Conservation (phyloP, 2,329 filamentous ascomycete species). For the Hansfordia pulvinata region DNA sequence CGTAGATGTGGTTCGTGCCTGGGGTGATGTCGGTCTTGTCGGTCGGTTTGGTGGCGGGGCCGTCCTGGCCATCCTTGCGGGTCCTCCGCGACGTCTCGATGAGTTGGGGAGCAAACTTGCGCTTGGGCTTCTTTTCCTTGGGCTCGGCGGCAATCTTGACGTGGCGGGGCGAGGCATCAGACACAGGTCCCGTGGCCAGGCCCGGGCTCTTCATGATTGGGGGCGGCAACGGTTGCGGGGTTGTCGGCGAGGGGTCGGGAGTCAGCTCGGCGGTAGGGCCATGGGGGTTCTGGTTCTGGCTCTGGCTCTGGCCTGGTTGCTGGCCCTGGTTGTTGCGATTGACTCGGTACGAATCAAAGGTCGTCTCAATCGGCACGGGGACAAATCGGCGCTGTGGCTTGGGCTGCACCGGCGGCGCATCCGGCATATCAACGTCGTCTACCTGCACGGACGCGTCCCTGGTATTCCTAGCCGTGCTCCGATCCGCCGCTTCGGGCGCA, state of each 20-base stretch:
- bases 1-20: slow-evolving; percentile 47
- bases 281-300: no score
- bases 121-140: slow-evolving; percentile 18
- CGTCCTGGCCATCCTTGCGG: slow-evolving; percentile 50
- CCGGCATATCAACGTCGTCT: slow-evolving; percentile 12
- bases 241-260: slow-evolving; percentile 36
- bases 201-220: no score
- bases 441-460: slow-evolving; percentile 16
- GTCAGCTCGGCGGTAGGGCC: slow-evolving; percentile 45
- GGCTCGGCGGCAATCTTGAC: slow-evolving; percentile 7
- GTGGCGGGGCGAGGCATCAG: slow-evolving; percentile 10
- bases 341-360: slow-evolving; percentile 44
- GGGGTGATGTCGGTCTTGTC: slow-evolving; percentile 63
- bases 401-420: slow-evolving; percentile 7
- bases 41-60: slow-evolving; percentile 46
- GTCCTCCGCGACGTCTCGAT: slow-evolving; percentile 68
- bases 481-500: slow-evolving; percentile 3
- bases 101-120: slow-evolving; percentile 62
- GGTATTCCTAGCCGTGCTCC: slow-evolving; percentile 5
- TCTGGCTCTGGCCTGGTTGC: no score
- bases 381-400: slow-evolving; percentile 39
- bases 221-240: slow-evolving; percentile 31
- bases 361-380: slow-evolving; percentile 61
- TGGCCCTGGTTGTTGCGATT: no score
- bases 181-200: no score